Base-by-base conservation (phyloP, 2,329 filamentous ascomycete genomes). In the Paraconiothyrium sp. region DNA sequence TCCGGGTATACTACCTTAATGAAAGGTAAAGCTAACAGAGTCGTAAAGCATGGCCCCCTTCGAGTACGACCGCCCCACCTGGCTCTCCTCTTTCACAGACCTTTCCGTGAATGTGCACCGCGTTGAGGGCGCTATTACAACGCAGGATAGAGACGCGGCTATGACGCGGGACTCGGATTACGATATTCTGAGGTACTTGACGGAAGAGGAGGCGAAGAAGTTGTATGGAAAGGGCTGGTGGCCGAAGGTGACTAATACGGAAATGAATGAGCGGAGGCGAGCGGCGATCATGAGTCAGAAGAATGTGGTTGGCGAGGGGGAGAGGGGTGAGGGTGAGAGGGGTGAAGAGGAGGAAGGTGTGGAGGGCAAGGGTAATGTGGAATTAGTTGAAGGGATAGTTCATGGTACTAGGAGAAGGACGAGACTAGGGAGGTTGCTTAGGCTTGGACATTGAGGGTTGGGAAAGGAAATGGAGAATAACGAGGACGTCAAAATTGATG, bases 151-250 rank as follows among this genome's bases (percentile, higher is more conserved):
- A 8, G 77, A 79, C 49, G 75, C 71, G 16, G 69, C 63, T 0
- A 74, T 78, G 72, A 79, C 76, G 9, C 24, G 37, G 7, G 69
- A 67, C 4, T 77, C 74, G 22, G 65, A 68, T 13, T 78, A 78
- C 65, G 76, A 79, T 67, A 73, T 79, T 9, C 56, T 78, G n/a
- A 65, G 76, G 9, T 72, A 73, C 56, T 58, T 74, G 34, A 75
- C 67, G 5, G 57, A 59, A 24, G 57, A 61, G 3, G 76, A 79
- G 54, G 68, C 67, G 4, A 70, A 57, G 59, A 59, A 13, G 39
- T 59, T 73, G 11, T 78, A 76, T 67, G 76, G 74, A 7, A 34
- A 16, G 0, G 41, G 55, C 16, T 76, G 68, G 60, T 65, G 70
- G 39, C 62, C 63, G 4, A 69, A 73, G 10, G 65, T 78, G 1